These are phyloP conservation scores for Coemansia umbellata DNA, from an alignment of 192 early-diverging fungal species.

Conservation along the genomic window DNA sequence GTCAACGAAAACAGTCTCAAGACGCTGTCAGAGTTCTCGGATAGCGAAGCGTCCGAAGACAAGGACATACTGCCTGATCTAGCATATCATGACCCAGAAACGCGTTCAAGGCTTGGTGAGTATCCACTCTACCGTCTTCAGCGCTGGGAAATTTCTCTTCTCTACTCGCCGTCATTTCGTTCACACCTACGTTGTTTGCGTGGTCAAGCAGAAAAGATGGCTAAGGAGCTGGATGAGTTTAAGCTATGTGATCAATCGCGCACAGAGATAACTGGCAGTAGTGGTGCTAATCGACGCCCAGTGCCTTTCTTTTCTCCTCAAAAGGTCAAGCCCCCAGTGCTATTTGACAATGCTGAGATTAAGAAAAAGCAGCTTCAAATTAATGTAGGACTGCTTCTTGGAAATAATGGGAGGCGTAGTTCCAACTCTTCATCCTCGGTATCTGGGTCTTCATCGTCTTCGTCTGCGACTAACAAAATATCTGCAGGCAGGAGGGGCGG, in stretches of 20 bases:
- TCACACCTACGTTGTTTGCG: constrained; percentile 31
- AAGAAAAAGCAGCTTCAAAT: constrained; percentile 49
- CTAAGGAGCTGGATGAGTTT: constrained; percentile 30
- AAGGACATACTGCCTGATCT: constrained; percentile 20
- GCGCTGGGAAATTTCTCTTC: constrained; percentile 47
- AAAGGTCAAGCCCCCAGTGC: constrained; percentile 24
- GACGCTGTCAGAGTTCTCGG: constrained; percentile 12
- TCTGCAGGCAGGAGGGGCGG: background rate
- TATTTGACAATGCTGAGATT: constrained; percentile 39
- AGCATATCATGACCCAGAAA: constrained; percentile 43
- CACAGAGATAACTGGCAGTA: constrained; percentile 1
- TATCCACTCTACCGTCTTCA: constrained; percentile 46
- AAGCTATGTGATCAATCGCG: constrained; percentile 32
- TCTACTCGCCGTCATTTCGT: constrained; percentile 41
- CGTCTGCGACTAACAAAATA: background rate
- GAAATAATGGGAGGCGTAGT: constrained; percentile 8
- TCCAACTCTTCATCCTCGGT: constrained; percentile 1
- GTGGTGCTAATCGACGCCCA: constrained; percentile 18
- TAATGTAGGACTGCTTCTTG: constrained; percentile 38
- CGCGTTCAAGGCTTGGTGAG: constrained; percentile 25
- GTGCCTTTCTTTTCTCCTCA: constrained; percentile 47
- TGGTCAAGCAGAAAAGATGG: constrained; percentile 29
- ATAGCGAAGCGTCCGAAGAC: constrained; percentile 20
- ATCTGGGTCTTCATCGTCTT: background rate
- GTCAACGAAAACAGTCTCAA: background rate